Evolutionary conservation across 2,329 filamentous ascomycete species (phyloP), one percentile per base, ranked within the genome.

Genomic region (Lachnellula suecica): DNA sequence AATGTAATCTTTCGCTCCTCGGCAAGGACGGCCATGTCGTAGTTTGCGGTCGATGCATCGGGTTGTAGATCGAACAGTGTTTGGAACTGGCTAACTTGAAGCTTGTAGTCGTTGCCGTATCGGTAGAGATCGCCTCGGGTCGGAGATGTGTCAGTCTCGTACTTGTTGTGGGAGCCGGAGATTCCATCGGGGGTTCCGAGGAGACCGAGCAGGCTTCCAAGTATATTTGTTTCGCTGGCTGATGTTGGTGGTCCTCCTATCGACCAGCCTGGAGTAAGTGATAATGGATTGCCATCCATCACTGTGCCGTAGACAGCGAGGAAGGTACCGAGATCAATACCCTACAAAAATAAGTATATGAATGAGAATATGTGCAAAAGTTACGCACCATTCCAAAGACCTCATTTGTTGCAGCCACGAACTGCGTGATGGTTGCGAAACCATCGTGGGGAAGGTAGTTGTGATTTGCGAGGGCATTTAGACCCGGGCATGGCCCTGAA

Each of bases 71-170:
- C 31, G 31, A 58, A 38, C 11, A 31, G n/a, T n/a, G n/a, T n/a
- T n/a, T n/a, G n/a, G n/a, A n/a, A n/a, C n/a, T n/a, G n/a, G n/a
- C n/a, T n/a, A n/a, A n/a, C n/a, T n/a, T n/a, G n/a, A n/a, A n/a
- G n/a, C n/a, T n/a, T n/a, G n/a, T n/a, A n/a, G n/a, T n/a, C n/a
- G n/a, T n/a, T n/a, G n/a, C n/a, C n/a, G n/a, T n/a, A n/a, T n/a
- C n/a, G n/a, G 49, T 61, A 67, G 0, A 82, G 63, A 44, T 81
- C 78, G 42, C 74, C 71, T 2, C 78, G 73, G 0, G 77, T 79
- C 47, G 71, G 68, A 42, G 76, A 79, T 0, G 73, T 73, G 62
- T 81, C 79, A 2, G 72, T 69, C 66, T 81, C 78, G 59, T 79
- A 74, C 49, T 74, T 72, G 60, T 79, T 79, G 62, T 82, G 79